Base-by-base conservation (phyloP, 1,139 yeast genomes). In the Protomyces lactucae-debilis region DNA sequence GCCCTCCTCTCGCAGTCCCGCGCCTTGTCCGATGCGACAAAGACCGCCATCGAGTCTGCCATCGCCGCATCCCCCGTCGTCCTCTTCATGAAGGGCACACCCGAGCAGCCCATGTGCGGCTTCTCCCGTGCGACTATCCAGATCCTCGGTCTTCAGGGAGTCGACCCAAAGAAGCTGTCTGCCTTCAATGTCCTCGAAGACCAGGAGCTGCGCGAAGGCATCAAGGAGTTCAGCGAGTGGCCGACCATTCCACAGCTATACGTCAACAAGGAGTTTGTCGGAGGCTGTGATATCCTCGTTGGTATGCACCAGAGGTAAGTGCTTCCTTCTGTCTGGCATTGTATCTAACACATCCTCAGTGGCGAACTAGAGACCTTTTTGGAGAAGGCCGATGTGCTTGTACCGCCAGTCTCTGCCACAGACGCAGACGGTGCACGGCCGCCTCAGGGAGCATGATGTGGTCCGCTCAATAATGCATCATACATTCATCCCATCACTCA, bases 81-180 rank as follows among this genome's bases (percentile, higher is more conserved):
- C 10, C 80, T 95, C 40, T 92, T 92, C 78, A 89, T 89, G 96
- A 89, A 89, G 74, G 96, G 96, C 10, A 95, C 99, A 0, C 99
- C 99, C 1, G 97, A 92, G 73, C 90, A 88, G 66, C 99, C 99
- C 37, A 96, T 91, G 72, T 95, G 99, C 80, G 99, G 99, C 1
- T 95, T 95, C 73, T 91, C 97, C 5, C 84, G 97, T 73, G 96
- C 96, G 61, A 89, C 97, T 18, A 92, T 95, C 70, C 95, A 90
- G 74, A 83, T 91, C 57, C 82, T 95, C 68, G 98, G 99, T 21
- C 95, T 91, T 75, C 96, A 92, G 75, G 99, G 99, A 65, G 98
- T 95, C 39, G 97, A 95, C 76, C 99, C 99, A 4, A 83, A 79
- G 56, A 92, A 93, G 76, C 92, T 95, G 77, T 97, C 98, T 56